Percentiles rank a stretch among this genome's conserved stretches.
Conservation (phyloP, 805 yeast species). For the Wickerhamiella nectarea region DNA sequence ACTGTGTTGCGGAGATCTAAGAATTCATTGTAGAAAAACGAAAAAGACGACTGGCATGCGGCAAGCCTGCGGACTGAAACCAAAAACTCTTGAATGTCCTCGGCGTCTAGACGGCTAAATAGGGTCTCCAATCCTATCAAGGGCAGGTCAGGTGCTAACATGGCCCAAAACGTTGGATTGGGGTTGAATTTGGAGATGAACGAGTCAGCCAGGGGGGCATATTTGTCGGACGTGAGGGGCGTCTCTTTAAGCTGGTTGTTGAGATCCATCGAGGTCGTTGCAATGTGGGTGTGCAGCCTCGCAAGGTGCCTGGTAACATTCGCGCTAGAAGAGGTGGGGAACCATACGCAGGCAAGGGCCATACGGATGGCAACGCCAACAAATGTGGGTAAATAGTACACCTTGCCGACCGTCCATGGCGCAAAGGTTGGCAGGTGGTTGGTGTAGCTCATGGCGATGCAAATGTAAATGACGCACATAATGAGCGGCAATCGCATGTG, state of each 20-base stretch:
- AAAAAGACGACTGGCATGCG: conserved; percentile 17
- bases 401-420: conserved; percentile 17
- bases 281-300: conserved; percentile 12
- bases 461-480: conserved; percentile 17
- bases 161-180: conserved; percentile 12
- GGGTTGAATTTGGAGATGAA: conserved; percentile 11
- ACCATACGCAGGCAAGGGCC: conserved; percentile 17
- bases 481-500: conserved; percentile 18
- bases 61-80: conserved; percentile 16
- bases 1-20: conserved; percentile 1
- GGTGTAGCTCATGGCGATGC: conserved; percentile 17
- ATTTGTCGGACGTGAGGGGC: conserved; percentile 12
- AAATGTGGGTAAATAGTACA: conserved; percentile 19
- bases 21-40: conserved; percentile 16
- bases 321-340: conserved; percentile 22
- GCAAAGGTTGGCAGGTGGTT: conserved; percentile 20
- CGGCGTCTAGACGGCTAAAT: conserved; percentile 19
- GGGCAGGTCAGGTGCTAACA: conserved; percentile 16
- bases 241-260: conserved; percentile 3
- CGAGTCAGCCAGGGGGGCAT: conserved; percentile 7
- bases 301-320: conserved; percentile 14
- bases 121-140: conserved; percentile 17
- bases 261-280: conserved; percentile 7
- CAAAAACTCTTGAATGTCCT: conserved; percentile 20
- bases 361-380: conserved; percentile 19